Evolutionary conservation across 192 early-diverging fungal genomes (phyloP).

Genomic region (Mortierella alpina): DNA sequence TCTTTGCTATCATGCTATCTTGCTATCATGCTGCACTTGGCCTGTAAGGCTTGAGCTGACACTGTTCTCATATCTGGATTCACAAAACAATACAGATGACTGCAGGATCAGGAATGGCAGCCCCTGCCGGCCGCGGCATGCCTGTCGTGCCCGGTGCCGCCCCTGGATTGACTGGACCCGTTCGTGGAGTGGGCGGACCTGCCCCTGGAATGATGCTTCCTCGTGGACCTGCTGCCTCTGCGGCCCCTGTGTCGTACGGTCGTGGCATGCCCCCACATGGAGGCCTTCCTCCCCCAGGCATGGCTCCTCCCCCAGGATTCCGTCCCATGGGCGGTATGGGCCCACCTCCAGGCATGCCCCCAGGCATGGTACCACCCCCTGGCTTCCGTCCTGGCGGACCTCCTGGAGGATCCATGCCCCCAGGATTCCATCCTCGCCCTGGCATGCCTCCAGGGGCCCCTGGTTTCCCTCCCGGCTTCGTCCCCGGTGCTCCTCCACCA

Average conservation of each 20-base stretch:
- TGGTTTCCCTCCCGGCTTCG: slow-evolving; percentile 55
- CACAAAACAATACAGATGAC: slow-evolving; percentile 10
- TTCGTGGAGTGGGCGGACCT: slow-evolving; percentile 96
- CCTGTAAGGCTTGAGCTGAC: not conserved
- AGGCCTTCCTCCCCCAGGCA: slow-evolving; percentile 63
- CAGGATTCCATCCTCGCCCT: slow-evolving; percentile 62
- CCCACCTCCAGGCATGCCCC: slow-evolving; percentile 38
- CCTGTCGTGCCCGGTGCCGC: slow-evolving; percentile 66
- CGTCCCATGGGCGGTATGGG: slow-evolving; percentile 48
- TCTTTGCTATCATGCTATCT: not conserved
- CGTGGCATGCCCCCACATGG: slow-evolving; percentile 75
- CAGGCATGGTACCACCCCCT: slow-evolving; percentile 62
- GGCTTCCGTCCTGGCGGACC: slow-evolving; percentile 63
- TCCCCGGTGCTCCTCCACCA: slow-evolving; percentile 55
- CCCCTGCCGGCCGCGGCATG: slow-evolving; percentile 64
- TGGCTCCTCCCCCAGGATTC: slow-evolving; percentile 55
- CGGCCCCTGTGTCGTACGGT: slow-evolving; percentile 81
- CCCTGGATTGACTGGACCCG: slow-evolving; percentile 84
- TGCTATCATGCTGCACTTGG: not conserved
- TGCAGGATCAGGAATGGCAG: slow-evolving; percentile 31
- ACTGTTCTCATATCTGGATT: too few relatives aligned
- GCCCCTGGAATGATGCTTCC: slow-evolving; percentile 91
- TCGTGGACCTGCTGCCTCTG: slow-evolving; percentile 66
- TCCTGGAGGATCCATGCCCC: slow-evolving; percentile 54
- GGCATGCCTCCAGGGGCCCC: slow-evolving; percentile 46